Conservation (phyloP, 169 alveolate genomes). For the Babesia bovis region DNA sequence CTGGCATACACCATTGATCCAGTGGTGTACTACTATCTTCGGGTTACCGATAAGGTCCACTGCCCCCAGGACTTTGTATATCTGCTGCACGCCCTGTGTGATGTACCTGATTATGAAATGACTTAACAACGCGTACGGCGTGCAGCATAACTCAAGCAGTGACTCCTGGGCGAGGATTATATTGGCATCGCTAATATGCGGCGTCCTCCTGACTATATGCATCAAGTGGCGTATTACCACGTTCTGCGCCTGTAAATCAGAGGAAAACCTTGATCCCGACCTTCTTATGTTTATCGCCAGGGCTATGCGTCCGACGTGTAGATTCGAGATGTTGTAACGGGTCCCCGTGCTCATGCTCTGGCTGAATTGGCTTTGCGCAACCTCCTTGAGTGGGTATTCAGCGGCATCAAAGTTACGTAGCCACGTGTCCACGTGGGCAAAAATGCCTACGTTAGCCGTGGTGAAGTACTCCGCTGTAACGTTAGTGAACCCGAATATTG, state of each 20-base stretch:
- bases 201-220: constrained; percentile 58
- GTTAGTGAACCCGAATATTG: constrained; percentile 47
- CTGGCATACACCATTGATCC: constrained; percentile 69
- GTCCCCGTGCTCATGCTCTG: constrained; percentile 25
- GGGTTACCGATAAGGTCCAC: constrained; percentile 81
- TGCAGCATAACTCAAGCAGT: constrained; percentile 52
- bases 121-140: constrained; percentile 59
- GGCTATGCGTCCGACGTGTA: constrained; percentile 40
- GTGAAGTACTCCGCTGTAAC: constrained; percentile 51
- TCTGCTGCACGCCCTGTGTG: constrained; percentile 73
- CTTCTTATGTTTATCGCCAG: constrained; percentile 51
- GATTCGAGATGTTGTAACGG: constrained; percentile 59
- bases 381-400: constrained; percentile 49
- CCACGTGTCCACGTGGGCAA: constrained; percentile 46
- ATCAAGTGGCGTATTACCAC: constrained; percentile 53
- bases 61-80: constrained; percentile 79
- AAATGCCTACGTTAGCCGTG: constrained; percentile 59
- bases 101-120: constrained; percentile 66
- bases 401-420: constrained; percentile 37
- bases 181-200: constrained; percentile 63
- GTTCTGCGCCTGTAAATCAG: constrained; percentile 47
- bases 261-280: constrained; percentile 29
- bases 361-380: constrained; percentile 44
- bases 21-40: constrained; percentile 72
- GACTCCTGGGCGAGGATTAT: constrained; percentile 55